Evolutionary conservation across 306 rosid genomes (phyloP).

Genomic region (Dryas octopetala): DNA sequence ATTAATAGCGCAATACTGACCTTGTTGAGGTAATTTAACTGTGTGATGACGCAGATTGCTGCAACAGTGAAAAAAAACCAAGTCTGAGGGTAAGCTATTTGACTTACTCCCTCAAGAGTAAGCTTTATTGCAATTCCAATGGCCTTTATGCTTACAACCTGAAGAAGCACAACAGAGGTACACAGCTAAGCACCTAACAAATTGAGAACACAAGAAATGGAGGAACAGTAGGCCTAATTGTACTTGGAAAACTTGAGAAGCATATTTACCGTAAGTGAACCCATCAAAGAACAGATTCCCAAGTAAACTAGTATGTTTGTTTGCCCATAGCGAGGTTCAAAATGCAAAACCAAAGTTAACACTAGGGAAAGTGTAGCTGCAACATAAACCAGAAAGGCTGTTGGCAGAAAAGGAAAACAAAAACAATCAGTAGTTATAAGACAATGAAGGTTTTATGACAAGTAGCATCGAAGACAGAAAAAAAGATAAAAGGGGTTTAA

Average conservation of each 20-base stretch:
- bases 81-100: constrained; percentile 85
- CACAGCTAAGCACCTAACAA: constrained; percentile 6
- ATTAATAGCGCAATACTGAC: constrained; percentile 43
- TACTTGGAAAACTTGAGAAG: constrained; percentile 3
- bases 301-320: constrained; percentile 77
- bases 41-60: constrained; percentile 74
- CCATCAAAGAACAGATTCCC: constrained; percentile 88
- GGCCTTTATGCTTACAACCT: constrained; percentile 96
- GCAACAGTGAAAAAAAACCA: constrained; percentile 88
- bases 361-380: constrained; percentile 65
- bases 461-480: background rate
- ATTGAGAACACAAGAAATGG: constrained; percentile 2
- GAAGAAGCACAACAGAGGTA: constrained; percentile 26
- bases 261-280: constrained; percentile 78
- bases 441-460: background rate
- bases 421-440: constrained; percentile 9
- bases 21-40: constrained; percentile 91
- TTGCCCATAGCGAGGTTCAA: constrained; percentile 85
- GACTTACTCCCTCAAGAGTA: constrained; percentile 81
- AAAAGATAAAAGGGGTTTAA: constrained; percentile 1
- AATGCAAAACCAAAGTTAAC: constrained; percentile 69
- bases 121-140: constrained; percentile 94
- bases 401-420: constrained; percentile 20
- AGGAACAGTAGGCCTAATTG: background rate
- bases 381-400: constrained; percentile 69